Conservation (phyloP, 2,329 filamentous ascomycete genomes). For the Orbilia javanica region DNA sequence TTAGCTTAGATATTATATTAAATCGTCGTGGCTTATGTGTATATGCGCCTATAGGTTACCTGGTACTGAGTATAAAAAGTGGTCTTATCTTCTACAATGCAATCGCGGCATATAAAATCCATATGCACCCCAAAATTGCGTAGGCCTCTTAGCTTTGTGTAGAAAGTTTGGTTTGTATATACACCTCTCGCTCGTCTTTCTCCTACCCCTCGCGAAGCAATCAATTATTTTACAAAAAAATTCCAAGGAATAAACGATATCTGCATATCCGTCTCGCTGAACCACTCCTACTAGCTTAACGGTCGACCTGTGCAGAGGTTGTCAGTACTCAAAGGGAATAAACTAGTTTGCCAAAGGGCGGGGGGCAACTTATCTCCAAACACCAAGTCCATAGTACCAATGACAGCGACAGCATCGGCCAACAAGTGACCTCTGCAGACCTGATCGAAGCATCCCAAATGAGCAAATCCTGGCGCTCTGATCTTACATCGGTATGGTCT, state of each 20-base stretch:
- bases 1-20: too few species aligned
- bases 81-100: not conserved
- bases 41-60: too few species aligned
- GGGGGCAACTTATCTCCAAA: slow-evolving; percentile 74
- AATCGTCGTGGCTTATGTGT: too few species aligned
- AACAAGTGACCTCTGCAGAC: slow-evolving; percentile 90
- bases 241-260: not conserved
- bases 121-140: too few species aligned
- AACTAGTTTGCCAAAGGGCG: not conserved
- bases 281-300: slow-evolving; percentile 23
- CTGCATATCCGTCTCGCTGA: not conserved
- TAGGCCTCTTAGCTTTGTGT: slow-evolving; percentile 35
- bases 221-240: slow-evolving; percentile 56
- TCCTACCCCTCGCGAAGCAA: slow-evolving; percentile 10
- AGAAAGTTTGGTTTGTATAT: slow-evolving; percentile 36
- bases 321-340: slow-evolving; percentile 33
- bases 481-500: slow-evolving; percentile 97
- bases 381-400: slow-evolving; percentile 86
- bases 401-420: slow-evolving; percentile 87
- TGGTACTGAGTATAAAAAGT: too few species aligned
- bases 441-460: slow-evolving; percentile 94
- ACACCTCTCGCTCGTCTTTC: slow-evolving; percentile 15
- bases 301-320: slow-evolving; percentile 58
- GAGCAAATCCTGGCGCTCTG: slow-evolving; percentile 94
- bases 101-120: too few species aligned